phyloP scores from a whole-genome alignment of 345 rosid species.

The Ceriops zippeliana region DNA sequence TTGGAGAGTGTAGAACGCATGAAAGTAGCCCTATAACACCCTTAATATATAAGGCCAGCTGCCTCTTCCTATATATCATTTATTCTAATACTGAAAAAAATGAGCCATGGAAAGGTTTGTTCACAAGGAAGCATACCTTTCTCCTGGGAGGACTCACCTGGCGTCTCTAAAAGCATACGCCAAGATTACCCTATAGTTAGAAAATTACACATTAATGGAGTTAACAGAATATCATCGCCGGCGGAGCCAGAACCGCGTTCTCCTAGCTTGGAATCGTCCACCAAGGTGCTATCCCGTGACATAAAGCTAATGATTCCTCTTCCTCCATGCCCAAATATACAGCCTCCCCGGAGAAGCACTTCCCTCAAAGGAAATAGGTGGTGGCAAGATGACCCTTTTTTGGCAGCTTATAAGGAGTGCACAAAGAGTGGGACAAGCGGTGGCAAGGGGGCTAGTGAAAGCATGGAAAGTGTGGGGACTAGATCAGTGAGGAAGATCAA shows the following conservation, averaged over 20 bases:
- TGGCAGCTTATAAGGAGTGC: slow-evolving; percentile 64
- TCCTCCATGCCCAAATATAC: slow-evolving; percentile 34
- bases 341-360: slow-evolving; percentile 22
- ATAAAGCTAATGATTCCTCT: slow-evolving; percentile 29
- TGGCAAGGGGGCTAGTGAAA: slow-evolving; percentile 10
- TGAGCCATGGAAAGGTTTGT: slow-evolving; percentile 37
- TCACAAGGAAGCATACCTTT: slow-evolving; percentile 69
- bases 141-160: slow-evolving; percentile 68
- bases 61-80: background rate
- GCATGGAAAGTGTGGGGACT: slow-evolving; percentile 13
- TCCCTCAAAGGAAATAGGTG: slow-evolving; percentile 40
- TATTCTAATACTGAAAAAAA: background rate
- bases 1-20: slow-evolving; percentile 32
- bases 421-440: slow-evolving; percentile 27
- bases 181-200: slow-evolving; percentile 15
- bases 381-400: slow-evolving; percentile 58
- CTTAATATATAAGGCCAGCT: background rate
- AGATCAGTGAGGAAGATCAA: slow-evolving; percentile 25
- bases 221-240: slow-evolving; percentile 12
- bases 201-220: slow-evolving; percentile 8
- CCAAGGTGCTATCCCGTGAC: slow-evolving; percentile 1
- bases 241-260: background rate
- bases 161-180: slow-evolving; percentile 44
- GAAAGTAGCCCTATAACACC: slow-evolving; percentile 12
- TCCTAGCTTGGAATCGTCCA: background rate